A percentile compares a stretch with the other conserved stretches of the same genome.
These are phyloP conservation scores for Neurospora sp. DNA, from an alignment of 2,329 filamentous ascomycete genomes.

Conservation along the genomic window DNA sequence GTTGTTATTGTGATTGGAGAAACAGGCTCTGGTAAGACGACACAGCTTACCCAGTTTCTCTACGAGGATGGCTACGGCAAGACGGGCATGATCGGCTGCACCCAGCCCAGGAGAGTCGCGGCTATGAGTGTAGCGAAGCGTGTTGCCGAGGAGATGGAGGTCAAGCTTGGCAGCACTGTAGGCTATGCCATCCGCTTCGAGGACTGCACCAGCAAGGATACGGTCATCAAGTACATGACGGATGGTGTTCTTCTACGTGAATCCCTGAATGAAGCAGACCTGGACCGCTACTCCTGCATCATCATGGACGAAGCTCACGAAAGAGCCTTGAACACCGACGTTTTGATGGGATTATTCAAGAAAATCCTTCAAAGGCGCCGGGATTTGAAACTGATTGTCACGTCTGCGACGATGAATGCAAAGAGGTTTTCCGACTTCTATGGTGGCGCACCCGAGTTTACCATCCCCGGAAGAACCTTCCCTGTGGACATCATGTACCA, in stretches of 20 bases:
- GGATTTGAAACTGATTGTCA: conserved; percentile 93
- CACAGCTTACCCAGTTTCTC: conserved; percentile 91
- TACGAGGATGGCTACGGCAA: conserved; percentile 91
- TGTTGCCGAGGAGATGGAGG: conserved; percentile 97
- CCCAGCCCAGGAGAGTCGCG: conserved; percentile 89
- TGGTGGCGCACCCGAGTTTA: conserved; percentile 90
- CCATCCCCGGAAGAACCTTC: conserved; percentile 91
- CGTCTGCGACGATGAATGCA: conserved; percentile 96
- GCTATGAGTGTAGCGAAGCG: conserved; percentile 99
- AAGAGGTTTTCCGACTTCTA: conserved; percentile 95
- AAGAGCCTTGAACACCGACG: conserved; percentile 89
- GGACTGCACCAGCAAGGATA: conserved; percentile 93
- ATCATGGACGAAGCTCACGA: conserved; percentile 99
- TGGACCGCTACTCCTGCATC: conserved; percentile 94
- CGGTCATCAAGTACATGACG: conserved; percentile 98
- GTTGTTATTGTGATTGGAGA: conserved; percentile 95
- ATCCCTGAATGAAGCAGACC: conserved; percentile 81
- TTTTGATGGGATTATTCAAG: conserved; percentile 94
- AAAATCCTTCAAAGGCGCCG: conserved; percentile 84
- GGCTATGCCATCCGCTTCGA: conserved; percentile 98
- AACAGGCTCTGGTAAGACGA: conserved; percentile 96
- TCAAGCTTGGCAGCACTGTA: conserved; percentile 75
- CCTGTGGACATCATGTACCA: conserved; percentile 96
- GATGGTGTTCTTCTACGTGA: conserved; percentile 92
- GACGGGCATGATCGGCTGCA: conserved; percentile 86